Conservation (phyloP, 1,284 basidiomycete species). For the Melampsora larici-populina region DNA sequence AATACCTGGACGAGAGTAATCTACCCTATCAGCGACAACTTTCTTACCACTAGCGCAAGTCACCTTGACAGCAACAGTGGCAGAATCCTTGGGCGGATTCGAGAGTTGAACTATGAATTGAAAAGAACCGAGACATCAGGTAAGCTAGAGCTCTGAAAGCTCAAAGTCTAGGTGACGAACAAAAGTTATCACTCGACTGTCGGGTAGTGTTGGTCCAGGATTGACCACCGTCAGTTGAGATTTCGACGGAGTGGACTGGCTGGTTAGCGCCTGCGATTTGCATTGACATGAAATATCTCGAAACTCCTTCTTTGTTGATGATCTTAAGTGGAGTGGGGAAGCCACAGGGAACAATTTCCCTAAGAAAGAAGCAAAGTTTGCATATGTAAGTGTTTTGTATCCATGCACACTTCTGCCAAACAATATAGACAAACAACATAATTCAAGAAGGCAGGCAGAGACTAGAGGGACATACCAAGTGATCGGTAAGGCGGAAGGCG, state of each 20-base stretch:
- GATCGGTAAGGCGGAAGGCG: not conserved
- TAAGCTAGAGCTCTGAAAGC: not conserved
- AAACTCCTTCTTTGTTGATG: conserved; percentile 31
- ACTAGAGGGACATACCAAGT: conserved; percentile 13
- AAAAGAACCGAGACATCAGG: not conserved
- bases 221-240: not conserved
- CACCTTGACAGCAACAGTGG: not conserved
- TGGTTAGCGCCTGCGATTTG: conserved; percentile 24
- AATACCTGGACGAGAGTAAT: not conserved
- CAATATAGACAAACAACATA: no score
- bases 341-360: conserved; percentile 26
- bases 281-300: conserved; percentile 20
- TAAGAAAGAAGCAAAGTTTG: not conserved
- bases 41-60: conserved; percentile 14
- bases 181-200: conserved; percentile 15
- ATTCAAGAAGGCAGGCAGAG: not conserved
- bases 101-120: conserved; percentile 11
- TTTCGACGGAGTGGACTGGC: conserved; percentile 13
- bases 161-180: conserved; percentile 6
- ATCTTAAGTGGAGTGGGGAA: conserved; percentile 12
- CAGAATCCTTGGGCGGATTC: not conserved
- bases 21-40: conserved; percentile 1
- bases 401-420: no score
- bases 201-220: not conserved
- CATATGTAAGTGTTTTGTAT: not conserved